These are phyloP conservation scores for Lodderomyces metapsilosis DNA, from an alignment of 1,139 yeast genomes.

Conservation along the genomic window DNA sequence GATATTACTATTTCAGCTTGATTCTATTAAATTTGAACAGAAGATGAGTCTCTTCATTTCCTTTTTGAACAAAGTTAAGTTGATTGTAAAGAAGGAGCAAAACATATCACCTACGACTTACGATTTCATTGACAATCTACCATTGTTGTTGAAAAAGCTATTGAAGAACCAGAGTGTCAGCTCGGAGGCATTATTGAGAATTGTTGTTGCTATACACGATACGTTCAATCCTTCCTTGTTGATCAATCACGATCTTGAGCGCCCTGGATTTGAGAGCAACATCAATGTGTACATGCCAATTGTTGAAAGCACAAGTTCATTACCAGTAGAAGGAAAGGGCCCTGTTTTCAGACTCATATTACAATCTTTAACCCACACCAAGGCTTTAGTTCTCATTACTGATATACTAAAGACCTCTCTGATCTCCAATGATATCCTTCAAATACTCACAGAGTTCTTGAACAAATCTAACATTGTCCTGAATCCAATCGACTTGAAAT, in stretches of 20 bases:
- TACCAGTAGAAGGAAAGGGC: slow-evolving; percentile 19
- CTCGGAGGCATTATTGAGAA: slow-evolving; percentile 15
- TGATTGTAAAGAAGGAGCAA: slow-evolving; percentile 28
- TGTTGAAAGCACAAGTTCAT: slow-evolving; percentile 13
- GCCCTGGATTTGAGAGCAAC: slow-evolving; percentile 4
- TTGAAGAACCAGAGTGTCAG: slow-evolving; percentile 19
- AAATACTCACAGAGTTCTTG: background rate
- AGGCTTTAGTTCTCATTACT: slow-evolving; percentile 20
- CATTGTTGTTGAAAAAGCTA: slow-evolving; percentile 23
- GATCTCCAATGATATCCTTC: background rate
- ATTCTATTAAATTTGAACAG: slow-evolving; percentile 21
- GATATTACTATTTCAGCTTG: slow-evolving; percentile 24
- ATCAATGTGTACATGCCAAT: slow-evolving; percentile 15
- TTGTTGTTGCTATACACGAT: slow-evolving; percentile 25
- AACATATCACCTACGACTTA: slow-evolving; percentile 27
- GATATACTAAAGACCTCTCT: slow-evolving; percentile 14
- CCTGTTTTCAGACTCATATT: slow-evolving; percentile 24
- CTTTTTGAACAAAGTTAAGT: slow-evolving; percentile 28
- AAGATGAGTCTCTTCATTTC: slow-evolving; percentile 26
- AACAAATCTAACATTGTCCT: slow-evolving; percentile 13
- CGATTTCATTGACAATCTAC: slow-evolving; percentile 33
- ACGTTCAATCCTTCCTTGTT: slow-evolving; percentile 26
- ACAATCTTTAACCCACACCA: slow-evolving; percentile 24
- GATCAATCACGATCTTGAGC: slow-evolving; percentile 10
- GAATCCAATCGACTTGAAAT: slow-evolving; percentile 20